These are phyloP conservation scores for Colletotrichum sp. DNA, from an alignment of 2,329 filamentous ascomycete species.

Conservation along the genomic window DNA sequence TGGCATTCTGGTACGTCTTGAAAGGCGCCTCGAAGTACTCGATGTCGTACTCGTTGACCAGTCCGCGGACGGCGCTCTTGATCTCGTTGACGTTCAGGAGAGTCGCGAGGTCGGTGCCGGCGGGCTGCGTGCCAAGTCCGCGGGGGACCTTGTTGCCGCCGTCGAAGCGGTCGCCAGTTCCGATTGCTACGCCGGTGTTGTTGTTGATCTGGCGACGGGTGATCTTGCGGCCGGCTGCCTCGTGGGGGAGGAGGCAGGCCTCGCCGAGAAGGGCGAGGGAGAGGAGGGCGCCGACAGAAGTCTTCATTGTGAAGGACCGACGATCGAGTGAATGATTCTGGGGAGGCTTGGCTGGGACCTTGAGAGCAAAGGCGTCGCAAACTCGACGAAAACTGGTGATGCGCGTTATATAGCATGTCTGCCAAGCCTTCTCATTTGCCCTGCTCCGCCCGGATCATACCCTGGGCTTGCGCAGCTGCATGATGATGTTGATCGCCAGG, in stretches of 20 bases:
- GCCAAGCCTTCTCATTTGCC: background rate
- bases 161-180: conserved; percentile 45
- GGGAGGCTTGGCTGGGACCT: background rate
- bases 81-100: conserved; percentile 53
- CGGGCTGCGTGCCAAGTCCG: conserved; percentile 40
- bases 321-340: background rate
- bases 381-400: background rate
- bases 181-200: conserved; percentile 39
- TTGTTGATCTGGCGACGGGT: conserved; percentile 16
- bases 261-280: conserved; percentile 26
- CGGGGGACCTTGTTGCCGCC: conserved; percentile 40
- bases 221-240: conserved; percentile 27
- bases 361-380: background rate
- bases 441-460: background rate
- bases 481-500: background rate
- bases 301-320: conserved; percentile 32
- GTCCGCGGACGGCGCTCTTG: conserved; percentile 45
- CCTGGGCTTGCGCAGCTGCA: background rate
- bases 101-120: conserved; percentile 35
- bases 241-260: conserved; percentile 43
- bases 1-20: conserved; percentile 47
- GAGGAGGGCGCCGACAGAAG: conserved; percentile 21
- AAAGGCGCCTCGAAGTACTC: conserved; percentile 45
- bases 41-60: conserved; percentile 44
- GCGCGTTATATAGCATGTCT: background rate